Conservation (phyloP, 495 filamentous ascomycete genomes). For the Talaromyces liani region DNA sequence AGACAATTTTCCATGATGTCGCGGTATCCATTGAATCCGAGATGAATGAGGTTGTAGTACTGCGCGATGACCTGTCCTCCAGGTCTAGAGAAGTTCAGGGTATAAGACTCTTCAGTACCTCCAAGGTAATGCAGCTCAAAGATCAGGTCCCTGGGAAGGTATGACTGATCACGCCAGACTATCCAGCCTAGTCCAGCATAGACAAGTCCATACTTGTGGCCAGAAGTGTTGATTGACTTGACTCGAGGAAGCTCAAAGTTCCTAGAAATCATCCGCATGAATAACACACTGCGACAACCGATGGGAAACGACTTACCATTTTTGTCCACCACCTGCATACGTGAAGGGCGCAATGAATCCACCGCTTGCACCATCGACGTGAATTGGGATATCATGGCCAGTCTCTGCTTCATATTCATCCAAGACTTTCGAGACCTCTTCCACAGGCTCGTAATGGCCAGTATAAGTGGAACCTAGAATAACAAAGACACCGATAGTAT, state of each 20-base stretch:
- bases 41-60: conserved; percentile 71
- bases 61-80: conserved; percentile 66
- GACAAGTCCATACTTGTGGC: conserved; percentile 72
- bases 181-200: conserved; percentile 69
- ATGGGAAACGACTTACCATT: conserved; percentile 38
- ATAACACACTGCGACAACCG: too few relatives aligned
- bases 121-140: conserved; percentile 73
- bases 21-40: conserved; percentile 59
- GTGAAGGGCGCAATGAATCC: conserved; percentile 72
- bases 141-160: conserved; percentile 61
- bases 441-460: conserved; percentile 69
- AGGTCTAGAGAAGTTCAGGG: conserved; percentile 69
- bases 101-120: conserved; percentile 66
- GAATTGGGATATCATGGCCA: conserved; percentile 62
- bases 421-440: conserved; percentile 56
- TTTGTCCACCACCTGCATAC: conserved; percentile 48
- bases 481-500: conserved; percentile 72
- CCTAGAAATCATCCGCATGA: conserved; percentile 23
- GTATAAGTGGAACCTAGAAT: conserved; percentile 72
- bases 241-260: conserved; percentile 65
- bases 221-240: conserved; percentile 67
- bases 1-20: conserved; percentile 65
- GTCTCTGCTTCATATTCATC: conserved; percentile 59
- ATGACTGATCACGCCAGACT: conserved; percentile 62
- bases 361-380: conserved; percentile 67